Evolutionary conservation across 2,329 filamentous ascomycete genomes (phyloP), one percentile per base, ranked within the genome.

Genomic region (Pseudogymnoascus pannorum): DNA sequence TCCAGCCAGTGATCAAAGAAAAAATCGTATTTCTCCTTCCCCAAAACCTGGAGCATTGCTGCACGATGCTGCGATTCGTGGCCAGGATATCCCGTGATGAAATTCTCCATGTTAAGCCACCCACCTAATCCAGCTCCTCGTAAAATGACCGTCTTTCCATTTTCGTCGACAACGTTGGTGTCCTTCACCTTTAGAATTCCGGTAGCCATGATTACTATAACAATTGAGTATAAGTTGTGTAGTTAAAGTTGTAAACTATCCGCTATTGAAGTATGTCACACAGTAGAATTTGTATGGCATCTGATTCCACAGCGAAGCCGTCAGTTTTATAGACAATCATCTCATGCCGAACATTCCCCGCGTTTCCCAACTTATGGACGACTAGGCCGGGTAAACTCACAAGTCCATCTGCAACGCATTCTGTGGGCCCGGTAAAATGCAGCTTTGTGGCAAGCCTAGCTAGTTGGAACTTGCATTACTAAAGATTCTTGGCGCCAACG

Each of bases 71-170:
- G 76, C 14, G 75, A 76, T 68, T 85, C 83, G 59, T 83, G 80
- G 24, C 81, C 82, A n/a, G 81, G 75, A 62, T 79, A 85, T 18
- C 83, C 83, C 1, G 80, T 83, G 66, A 85, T 84, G 74, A 85
- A 85, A 68, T 84, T 84, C 69, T 83, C 81, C 78, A 81, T 82
- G 62, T 77, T 77, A 72, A 77, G 75, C 73, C 74, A 76, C 63
- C 75, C 75, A 42, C 73, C 75, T 9, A 77, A 57, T 36, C 70
- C 74, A n/a, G 74, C 71, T 3, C 75, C 75, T n/a, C 74, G 71
- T 4, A 77, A 69, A 7, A 76, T 69, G 35, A 75, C 66, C 4
- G 68, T 66, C 29, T 71, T 71, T 24, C 70, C 70, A 58, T 72
- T 66, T 3, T 65, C 67, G 61, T 71, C 74, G 2, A 76, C 70